phyloP scores from a whole-genome alignment of 2,329 filamentous ascomycete genomes.

The Aspergillus cejpii region DNA sequence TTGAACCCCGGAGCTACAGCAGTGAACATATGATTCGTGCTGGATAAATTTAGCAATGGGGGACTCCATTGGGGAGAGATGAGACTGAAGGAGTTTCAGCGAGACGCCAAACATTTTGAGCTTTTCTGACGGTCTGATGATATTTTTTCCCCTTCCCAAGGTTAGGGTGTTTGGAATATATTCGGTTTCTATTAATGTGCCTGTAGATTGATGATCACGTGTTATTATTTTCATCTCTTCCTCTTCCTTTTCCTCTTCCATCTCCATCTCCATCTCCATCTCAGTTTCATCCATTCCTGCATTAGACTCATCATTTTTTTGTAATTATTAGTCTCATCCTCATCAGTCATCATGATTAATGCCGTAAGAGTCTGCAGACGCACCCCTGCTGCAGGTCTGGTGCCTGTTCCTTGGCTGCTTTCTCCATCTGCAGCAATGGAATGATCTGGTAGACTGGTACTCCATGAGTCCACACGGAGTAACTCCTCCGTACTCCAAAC shows the following conservation, averaged over 20 bases:
- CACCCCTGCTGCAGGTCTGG: not conserved
- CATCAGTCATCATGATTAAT: not conserved
- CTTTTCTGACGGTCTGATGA: no score
- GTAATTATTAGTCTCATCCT: not conserved
- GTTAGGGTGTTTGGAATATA: not conserved
- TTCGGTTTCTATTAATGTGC: not conserved
- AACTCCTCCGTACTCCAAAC: not conserved
- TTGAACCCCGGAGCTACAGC: no score
- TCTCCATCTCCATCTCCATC: not conserved
- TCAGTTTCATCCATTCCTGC: not conserved
- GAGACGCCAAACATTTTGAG: constrained; percentile 6
- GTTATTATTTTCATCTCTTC: not conserved
- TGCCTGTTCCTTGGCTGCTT: not conserved
- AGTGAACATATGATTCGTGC: no score
- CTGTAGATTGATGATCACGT: not conserved
- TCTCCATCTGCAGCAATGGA: not conserved
- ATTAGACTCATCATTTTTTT: not conserved
- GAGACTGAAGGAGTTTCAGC: constrained; percentile 4
- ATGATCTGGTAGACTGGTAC: not conserved
- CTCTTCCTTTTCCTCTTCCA: not conserved
- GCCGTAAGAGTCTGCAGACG: not conserved
- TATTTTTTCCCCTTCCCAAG: not conserved
- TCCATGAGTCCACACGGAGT: no score
- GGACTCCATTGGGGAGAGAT: not conserved
- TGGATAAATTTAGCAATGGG: not conserved